phyloP scores from a whole-genome alignment of 2,329 filamentous ascomycete species.

The Thelonectria discophora region DNA sequence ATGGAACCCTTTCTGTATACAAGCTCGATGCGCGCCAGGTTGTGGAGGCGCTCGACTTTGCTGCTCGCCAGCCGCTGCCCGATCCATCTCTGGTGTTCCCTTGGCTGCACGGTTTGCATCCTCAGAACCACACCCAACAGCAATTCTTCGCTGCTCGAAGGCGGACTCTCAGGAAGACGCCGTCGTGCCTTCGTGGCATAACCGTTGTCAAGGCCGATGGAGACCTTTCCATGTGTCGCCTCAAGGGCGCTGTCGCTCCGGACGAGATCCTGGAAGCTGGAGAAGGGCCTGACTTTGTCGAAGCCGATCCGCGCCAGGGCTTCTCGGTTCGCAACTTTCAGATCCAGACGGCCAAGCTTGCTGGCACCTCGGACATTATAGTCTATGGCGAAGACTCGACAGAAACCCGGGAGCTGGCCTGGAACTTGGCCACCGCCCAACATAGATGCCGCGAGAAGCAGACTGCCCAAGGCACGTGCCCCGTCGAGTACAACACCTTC shows the following conservation, averaged over 20 bases:
- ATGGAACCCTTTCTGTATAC: constrained; percentile 71
- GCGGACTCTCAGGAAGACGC: constrained; percentile 73
- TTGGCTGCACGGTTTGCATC: constrained; percentile 93
- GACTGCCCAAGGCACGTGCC: constrained; percentile 60
- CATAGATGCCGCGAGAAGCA: constrained; percentile 75
- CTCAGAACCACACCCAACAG: constrained; percentile 86
- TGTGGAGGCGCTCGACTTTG: constrained; percentile 76
- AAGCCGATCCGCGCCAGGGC: constrained; percentile 86
- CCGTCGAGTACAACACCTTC: constrained; percentile 86
- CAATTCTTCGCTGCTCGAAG: constrained; percentile 86
- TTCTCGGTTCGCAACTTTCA: constrained; percentile 98
- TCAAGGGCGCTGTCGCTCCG: constrained; percentile 88
- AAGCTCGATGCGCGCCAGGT: constrained; percentile 75
- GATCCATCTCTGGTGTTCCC: constrained; percentile 90
- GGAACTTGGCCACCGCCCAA: constrained; percentile 79
- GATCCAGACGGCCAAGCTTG: constrained; percentile 90
- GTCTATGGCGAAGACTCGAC: constrained; percentile 82
- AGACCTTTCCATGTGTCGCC: constrained; percentile 74
- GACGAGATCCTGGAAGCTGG: constrained; percentile 75
- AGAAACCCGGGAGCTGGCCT: constrained; percentile 69
- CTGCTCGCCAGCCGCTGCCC: constrained; percentile 82
- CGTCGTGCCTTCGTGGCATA: constrained; percentile 78
- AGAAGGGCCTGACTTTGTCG: constrained; percentile 71
- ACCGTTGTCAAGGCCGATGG: constrained; percentile 91
- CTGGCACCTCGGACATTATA: constrained; percentile 88